phyloP scores from a whole-genome alignment of 257 asterid genomes.

The Lycium ferocissimum region DNA sequence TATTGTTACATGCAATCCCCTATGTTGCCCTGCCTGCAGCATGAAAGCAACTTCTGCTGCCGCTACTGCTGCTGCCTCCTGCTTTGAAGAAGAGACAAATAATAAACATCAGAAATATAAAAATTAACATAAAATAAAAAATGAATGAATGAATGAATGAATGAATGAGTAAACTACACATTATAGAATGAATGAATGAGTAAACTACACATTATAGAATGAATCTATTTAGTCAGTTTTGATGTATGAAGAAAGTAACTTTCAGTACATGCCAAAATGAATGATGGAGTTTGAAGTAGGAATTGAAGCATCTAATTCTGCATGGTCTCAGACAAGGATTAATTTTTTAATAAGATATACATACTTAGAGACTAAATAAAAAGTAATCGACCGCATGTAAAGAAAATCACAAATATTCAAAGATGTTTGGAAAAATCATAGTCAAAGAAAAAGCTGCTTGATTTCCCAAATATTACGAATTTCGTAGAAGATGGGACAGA shows the following conservation, averaged over 20 bases:
- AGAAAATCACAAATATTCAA: neutral
- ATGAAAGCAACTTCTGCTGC: conserved; percentile 61
- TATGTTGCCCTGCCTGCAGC: conserved; percentile 53
- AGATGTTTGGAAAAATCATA: neutral
- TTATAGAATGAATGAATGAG: neutral
- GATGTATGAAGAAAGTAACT: conserved; percentile 5
- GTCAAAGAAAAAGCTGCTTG: neutral
- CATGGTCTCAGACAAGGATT: neutral
- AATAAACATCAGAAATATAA: neutral
- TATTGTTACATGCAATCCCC: conserved; percentile 55
- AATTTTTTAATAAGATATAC: neutral
- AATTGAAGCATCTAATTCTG: neutral
- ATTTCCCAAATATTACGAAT: neutral
- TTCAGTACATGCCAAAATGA: neutral
- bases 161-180: neutral
- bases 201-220: neutral
- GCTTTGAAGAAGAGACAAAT: neutral
- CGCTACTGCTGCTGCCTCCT: conserved; percentile 56
- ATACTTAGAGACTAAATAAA: neutral
- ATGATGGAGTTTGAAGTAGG: neutral
- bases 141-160: too few relatives aligned
- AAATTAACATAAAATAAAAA: neutral
- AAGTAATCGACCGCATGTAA: neutral
- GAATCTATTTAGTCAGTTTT: neutral
- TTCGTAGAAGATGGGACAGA: neutral